phyloP scores from a whole-genome alignment of 2,329 filamentous ascomycete species.

The Aaosphaeria pasadenensis region DNA sequence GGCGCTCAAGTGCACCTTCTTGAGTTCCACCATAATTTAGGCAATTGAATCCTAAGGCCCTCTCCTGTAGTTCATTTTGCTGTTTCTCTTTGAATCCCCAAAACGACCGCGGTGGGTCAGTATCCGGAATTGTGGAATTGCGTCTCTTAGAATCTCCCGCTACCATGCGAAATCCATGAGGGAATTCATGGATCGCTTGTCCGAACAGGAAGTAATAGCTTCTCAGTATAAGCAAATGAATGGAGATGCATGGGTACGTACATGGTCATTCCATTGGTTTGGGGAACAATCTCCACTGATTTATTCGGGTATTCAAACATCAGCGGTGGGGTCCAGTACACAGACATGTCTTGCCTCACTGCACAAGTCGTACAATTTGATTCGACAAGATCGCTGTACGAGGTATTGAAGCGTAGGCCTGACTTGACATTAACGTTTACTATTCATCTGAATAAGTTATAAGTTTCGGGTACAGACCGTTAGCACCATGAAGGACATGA shows the following conservation, averaged over 20 bases:
- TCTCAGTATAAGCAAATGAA: constrained; percentile 2
- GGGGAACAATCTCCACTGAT: constrained; percentile 63
- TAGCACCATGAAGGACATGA: constrained; percentile 34
- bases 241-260: constrained; percentile 61
- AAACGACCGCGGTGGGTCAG: constrained; percentile 37
- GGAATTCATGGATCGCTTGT: constrained; percentile 69
- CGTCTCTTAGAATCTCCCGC: constrained; percentile 62
- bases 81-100: constrained; percentile 54
- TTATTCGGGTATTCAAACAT: constrained; percentile 66
- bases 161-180: constrained; percentile 68
- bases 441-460: too few relatives aligned
- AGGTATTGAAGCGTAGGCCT: constrained; percentile 60
- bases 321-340: constrained; percentile 58
- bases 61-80: constrained; percentile 47
- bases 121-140: constrained; percentile 46
- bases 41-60: constrained; percentile 22
- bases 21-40: constrained; percentile 37
- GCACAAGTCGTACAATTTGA: constrained; percentile 71
- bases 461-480: constrained; percentile 57
- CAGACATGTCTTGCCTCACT: constrained; percentile 41
- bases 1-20: constrained; percentile 76
- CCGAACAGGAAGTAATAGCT: constrained; percentile 72
- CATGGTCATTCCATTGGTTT: constrained; percentile 47
- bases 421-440: constrained; percentile 52
- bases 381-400: constrained; percentile 57